A percentile compares a stretch with the other conserved stretches of the same genome.
Evolutionary conservation across 2,329 filamentous ascomycete species (phyloP).

Genomic region (Geosmithia putterillii): DNA sequence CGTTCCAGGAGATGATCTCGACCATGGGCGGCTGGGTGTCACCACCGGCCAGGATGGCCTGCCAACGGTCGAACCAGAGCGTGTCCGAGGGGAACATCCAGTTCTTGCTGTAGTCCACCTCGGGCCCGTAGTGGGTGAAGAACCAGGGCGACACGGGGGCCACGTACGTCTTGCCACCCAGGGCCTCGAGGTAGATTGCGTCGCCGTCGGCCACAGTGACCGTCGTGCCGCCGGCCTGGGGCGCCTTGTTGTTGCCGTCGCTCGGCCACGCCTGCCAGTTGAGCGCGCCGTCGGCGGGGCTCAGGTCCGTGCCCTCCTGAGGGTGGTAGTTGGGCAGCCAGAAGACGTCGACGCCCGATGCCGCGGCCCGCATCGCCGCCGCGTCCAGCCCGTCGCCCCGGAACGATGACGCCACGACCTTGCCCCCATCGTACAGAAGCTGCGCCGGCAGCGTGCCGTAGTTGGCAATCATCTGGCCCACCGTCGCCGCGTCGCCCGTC

Average conservation of each 20-base stretch:
- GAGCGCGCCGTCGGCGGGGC: conserved; percentile 30
- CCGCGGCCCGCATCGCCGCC: conserved; percentile 21
- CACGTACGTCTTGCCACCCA: conserved; percentile 33
- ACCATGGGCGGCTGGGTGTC: conserved; percentile 27
- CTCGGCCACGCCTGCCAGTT: conserved; percentile 34
- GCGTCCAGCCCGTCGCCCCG: conserved; percentile 32
- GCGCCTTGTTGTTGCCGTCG: conserved; percentile 35
- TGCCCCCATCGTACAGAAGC: conserved; percentile 35
- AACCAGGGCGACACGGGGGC: conserved; percentile 31
- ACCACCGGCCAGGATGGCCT: conserved; percentile 25
- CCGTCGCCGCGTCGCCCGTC: conserved; percentile 18
- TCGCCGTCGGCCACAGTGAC: conserved; percentile 28
- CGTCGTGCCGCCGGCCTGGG: conserved; percentile 17
- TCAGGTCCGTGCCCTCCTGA: conserved; percentile 16
- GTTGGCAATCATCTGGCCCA: conserved; percentile 30
- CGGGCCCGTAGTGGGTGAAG: conserved; percentile 32
- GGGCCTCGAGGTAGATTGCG: conserved; percentile 16
- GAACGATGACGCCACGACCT: conserved; percentile 42
- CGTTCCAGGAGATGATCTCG: conserved; percentile 31
- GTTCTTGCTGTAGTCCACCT: conserved; percentile 35
- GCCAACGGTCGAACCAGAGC: conserved; percentile 47
- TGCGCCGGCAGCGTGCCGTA: conserved; percentile 27
- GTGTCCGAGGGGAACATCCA: conserved; percentile 47
- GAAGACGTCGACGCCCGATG: conserved; percentile 30
- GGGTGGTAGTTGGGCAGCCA: conserved; percentile 39